Evolutionary conservation across 352 stramenopile species (phyloP).

Genomic region (Phytophthora sojae): DNA sequence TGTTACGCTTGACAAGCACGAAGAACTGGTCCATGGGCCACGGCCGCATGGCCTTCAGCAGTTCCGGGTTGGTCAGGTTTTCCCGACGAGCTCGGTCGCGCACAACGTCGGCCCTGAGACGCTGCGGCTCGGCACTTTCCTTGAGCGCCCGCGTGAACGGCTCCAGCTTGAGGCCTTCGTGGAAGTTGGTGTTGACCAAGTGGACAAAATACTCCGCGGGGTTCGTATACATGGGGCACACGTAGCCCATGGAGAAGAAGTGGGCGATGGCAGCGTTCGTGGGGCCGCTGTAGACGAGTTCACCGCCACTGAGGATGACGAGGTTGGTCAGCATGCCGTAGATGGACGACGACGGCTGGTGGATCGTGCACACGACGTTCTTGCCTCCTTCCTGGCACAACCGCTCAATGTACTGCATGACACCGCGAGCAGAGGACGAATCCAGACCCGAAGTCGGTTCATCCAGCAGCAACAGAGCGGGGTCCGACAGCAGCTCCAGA

Average conservation of each 20-base stretch:
- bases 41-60: conserved; percentile 52
- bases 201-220: conserved; percentile 78
- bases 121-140: conserved; percentile 45
- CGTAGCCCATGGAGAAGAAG: conserved; percentile 66
- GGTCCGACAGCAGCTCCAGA: conserved; percentile 95
- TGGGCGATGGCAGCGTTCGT: conserved; percentile 65
- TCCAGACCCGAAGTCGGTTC: conserved; percentile 95
- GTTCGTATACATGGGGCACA: conserved; percentile 79
- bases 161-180: conserved; percentile 52
- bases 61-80: conserved; percentile 47
- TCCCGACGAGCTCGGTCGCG: conserved; percentile 44
- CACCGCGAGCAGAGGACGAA: conserved; percentile 84
- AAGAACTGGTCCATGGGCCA: conserved; percentile 67
- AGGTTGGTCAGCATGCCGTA: conserved; percentile 81
- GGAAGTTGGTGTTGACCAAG: conserved; percentile 77
- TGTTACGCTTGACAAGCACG: conserved; percentile 70
- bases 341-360: conserved; percentile 85
- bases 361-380: conserved; percentile 88
- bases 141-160: conserved; percentile 49
- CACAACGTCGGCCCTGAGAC: conserved; percentile 49
- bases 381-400: conserved; percentile 65
- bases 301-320: conserved; percentile 70
- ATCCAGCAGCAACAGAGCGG: conserved; percentile 95
- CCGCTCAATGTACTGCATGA: conserved; percentile 86
- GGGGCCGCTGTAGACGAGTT: conserved; percentile 92